Evolutionary conservation across 176 grass and related monocot species (phyloP), one percentile per base, ranked within the genome.

Genomic region (Oryza glaberrima): DNA sequence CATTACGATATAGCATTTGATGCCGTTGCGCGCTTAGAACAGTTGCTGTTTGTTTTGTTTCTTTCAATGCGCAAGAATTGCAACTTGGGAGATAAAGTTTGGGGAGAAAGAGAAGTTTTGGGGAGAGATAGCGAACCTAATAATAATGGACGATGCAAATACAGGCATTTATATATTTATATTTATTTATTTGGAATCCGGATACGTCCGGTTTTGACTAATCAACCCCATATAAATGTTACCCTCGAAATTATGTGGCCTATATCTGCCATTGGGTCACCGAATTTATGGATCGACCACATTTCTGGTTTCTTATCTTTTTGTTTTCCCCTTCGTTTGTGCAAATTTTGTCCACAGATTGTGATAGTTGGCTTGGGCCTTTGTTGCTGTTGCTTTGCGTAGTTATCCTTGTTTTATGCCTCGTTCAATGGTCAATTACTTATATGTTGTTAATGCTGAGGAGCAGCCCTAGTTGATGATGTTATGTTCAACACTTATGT

Each of bases 231-330:
- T 44, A 1, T 44, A 10, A 44, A 72, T 82, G 72, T 20, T 72
- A 44, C 35, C 44, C 54, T 86, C 82, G 32, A 61, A 19, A 89
- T 75, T 80, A 78, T 86, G 88, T 90, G 78, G 78, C 28, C 58
- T 69, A 68, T 82, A 90, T 90, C 26, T 45, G 46, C 56, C 72
- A 86, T 79, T 23, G 83, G 72, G 41, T 34, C 71, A 43, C 63
- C 46, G 13, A 17, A 76, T 81, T 22, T 76, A 32, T 63, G 60
- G 48, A 76, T 81, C 23, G 20, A 23, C 38, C 65, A 22, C 25
- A 36, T 82, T 36, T 19, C 22, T 52, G 5, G 30, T 48, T 49
- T 81, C 26, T 65, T 52, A 22, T 35, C 34, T n/a, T 77, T 85
- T 72, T 38, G 5, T 38, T 2, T 4, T 8, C 40, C 40, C 14